Conservation (phyloP, 108 stramenopile genomes). For the Schizochytrium sp. region DNA sequence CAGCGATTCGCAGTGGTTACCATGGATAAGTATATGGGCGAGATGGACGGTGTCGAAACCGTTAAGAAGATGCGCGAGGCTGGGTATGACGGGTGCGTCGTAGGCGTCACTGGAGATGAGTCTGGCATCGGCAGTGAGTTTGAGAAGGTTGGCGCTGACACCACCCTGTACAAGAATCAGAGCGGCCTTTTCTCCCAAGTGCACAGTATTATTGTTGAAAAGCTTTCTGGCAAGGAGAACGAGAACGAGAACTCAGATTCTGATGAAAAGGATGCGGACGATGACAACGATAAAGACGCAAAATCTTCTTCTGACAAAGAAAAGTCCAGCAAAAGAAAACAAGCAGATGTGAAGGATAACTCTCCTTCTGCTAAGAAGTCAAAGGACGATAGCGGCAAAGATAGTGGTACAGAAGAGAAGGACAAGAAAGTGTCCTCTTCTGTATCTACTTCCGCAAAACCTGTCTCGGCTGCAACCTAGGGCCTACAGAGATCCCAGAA, state of each 20-base stretch:
- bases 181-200: conserved; percentile 32
- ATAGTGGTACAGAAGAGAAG: not conserved
- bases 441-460: not conserved
- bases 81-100: conserved; percentile 55
- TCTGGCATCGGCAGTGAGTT: not conserved
- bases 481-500: not conserved
- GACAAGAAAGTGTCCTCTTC: not conserved
- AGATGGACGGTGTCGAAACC: conserved; percentile 38
- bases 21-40: conserved; percentile 55
- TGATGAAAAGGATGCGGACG: not conserved
- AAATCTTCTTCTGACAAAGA: not conserved
- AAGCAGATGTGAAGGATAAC: too few species aligned
- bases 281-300: not conserved
- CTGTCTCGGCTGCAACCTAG: conserved; percentile 13
- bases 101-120: conserved; percentile 7
- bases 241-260: not conserved
- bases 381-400: too few species aligned
- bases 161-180: conserved; percentile 23
- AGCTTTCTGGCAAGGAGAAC: not conserved
- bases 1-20: conserved; percentile 43
- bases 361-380: too few species aligned
- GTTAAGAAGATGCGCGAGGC: conserved; percentile 57
- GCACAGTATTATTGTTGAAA: conserved; percentile 39
- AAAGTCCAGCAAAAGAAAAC: too few species aligned
- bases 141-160: conserved; percentile 25